These are phyloP conservation scores for Jatropha multifida DNA, from an alignment of 441 rosid species.

Conservation along the genomic window DNA sequence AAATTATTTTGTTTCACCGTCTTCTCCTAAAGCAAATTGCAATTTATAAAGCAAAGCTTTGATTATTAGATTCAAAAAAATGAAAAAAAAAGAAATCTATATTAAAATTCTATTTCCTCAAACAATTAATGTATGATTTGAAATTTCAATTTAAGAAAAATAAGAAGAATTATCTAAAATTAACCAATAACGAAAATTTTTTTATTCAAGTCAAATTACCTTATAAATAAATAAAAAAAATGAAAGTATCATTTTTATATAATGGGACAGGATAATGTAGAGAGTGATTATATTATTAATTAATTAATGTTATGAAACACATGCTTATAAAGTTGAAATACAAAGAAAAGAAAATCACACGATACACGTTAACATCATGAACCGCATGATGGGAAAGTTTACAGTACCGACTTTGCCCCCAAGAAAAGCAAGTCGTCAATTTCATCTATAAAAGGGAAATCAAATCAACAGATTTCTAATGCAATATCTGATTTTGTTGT, in stretches of 20 bases:
- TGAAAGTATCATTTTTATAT: no score
- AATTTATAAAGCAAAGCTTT: neutral
- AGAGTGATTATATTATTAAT: no score
- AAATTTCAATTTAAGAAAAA: no score
- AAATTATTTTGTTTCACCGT: conserved; percentile 2
- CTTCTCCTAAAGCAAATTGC: neutral
- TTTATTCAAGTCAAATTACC: no score
- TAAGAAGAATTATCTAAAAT: no score
- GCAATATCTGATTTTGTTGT: neutral
- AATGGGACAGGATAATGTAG: no score
- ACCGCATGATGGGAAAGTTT: neutral
- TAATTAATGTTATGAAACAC: neutral
- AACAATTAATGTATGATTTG: no score
- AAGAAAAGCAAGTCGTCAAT: neutral
- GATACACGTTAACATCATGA: conserved; percentile 28
- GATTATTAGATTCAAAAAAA: no score
- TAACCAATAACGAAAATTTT: no score
- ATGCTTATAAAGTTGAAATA: conserved; percentile 7
- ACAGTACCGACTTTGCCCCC: neutral
- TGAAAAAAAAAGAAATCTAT: no score
- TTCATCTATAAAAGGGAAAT: neutral
- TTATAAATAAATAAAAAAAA: no score
- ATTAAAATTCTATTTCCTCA: no score
- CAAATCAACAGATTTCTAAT: neutral
- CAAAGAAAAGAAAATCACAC: conserved; percentile 29